These are phyloP conservation scores for Zasmidium cellare DNA, from an alignment of 2,329 filamentous ascomycete species.

Conservation along the genomic window DNA sequence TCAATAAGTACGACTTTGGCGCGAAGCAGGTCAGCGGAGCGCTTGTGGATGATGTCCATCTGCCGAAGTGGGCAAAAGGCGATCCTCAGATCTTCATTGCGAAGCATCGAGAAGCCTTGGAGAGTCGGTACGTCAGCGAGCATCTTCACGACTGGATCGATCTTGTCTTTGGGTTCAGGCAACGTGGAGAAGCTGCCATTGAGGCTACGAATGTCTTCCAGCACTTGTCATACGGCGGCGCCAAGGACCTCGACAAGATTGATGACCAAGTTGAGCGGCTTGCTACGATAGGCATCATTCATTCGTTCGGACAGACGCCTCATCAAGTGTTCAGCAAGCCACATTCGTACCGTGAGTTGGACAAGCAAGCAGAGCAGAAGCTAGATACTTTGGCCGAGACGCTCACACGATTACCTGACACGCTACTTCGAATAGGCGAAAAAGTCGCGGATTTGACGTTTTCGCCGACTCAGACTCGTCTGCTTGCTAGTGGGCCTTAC, in stretches of 20 bases:
- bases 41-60: constrained; percentile 77
- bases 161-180: constrained; percentile 89
- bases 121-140: constrained; percentile 88
- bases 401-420: constrained; percentile 74
- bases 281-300: constrained; percentile 91
- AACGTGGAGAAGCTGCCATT: constrained; percentile 86
- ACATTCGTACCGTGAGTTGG: constrained; percentile 69
- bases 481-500: constrained; percentile 81
- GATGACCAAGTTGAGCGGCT: constrained; percentile 82
- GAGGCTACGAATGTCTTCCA: constrained; percentile 96
- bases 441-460: constrained; percentile 77
- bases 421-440: constrained; percentile 74
- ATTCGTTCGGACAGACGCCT: constrained; percentile 97
- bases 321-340: constrained; percentile 86
- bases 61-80: constrained; percentile 97
- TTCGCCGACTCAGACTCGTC: constrained; percentile 74
- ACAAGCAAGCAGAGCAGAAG: constrained; percentile 61
- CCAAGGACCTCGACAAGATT: constrained; percentile 88
- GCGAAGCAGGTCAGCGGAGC: constrained; percentile 76
- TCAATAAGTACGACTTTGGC: constrained; percentile 94
- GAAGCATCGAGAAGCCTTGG: constrained; percentile 92
- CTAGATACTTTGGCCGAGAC: constrained; percentile 77
- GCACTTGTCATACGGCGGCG: constrained; percentile 90
- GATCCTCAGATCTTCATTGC: constrained; percentile 94
- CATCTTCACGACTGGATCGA: constrained; percentile 95